A percentile compares a stretch with the other conserved stretches of the same genome.
These are phyloP conservation scores for Kodamaea sagamina DNA, from an alignment of 805 yeast species.

Conservation along the genomic window DNA sequence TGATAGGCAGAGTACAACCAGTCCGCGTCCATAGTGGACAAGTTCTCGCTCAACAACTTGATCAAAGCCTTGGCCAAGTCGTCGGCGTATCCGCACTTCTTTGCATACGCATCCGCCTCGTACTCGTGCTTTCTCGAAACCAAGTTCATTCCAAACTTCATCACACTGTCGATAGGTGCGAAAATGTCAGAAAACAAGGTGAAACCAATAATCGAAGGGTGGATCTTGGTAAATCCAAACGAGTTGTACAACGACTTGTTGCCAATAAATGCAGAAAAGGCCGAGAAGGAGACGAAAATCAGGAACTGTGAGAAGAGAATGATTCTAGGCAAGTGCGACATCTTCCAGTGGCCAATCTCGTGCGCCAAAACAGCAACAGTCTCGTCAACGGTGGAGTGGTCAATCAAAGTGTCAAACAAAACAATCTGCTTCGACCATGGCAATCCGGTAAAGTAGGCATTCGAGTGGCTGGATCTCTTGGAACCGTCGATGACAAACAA, in stretches of 20 bases:
- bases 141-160: conserved; percentile 66
- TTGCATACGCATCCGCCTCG: conserved; percentile 90
- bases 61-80: conserved; percentile 73
- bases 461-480: conserved; percentile 92
- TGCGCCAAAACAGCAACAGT: conserved; percentile 96
- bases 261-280: conserved; percentile 78
- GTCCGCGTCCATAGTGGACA: conserved; percentile 86
- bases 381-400: conserved; percentile 72
- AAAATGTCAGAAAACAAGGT: conserved; percentile 74
- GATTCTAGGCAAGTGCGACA: conserved; percentile 82
- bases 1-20: conserved; percentile 86
- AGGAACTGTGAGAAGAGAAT: conserved; percentile 65
- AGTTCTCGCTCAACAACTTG: conserved; percentile 74
- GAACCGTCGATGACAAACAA: conserved; percentile 95
- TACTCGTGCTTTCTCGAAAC: conserved; percentile 86
- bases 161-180: conserved; percentile 70
- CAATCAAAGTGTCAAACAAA: conserved; percentile 85
- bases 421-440: conserved; percentile 98
- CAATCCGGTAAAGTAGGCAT: conserved; percentile 93
- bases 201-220: conserved; percentile 82
- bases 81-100: conserved; percentile 65
- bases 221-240: conserved; percentile 67
- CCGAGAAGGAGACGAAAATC: conserved; percentile 61
- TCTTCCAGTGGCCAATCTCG: conserved; percentile 97
- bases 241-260: conserved; percentile 76